These are phyloP conservation scores for Candida vaughaniae DNA, from an alignment of 805 yeast species.

Conservation along the genomic window DNA sequence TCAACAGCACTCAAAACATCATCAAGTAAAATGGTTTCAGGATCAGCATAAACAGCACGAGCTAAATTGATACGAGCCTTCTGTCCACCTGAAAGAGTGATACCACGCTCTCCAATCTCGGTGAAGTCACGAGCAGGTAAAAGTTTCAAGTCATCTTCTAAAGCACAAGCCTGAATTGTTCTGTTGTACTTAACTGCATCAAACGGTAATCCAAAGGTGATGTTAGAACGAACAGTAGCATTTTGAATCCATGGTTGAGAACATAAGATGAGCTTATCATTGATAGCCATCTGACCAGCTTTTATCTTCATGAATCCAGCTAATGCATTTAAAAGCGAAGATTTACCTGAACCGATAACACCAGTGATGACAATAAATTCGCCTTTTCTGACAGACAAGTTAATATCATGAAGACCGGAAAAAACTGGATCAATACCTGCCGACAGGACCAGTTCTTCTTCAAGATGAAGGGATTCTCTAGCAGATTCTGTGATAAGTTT, in stretches of 20 bases:
- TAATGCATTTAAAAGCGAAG: slow-evolving; percentile 39
- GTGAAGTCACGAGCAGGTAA: slow-evolving; percentile 40
- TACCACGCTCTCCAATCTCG: slow-evolving; percentile 46
- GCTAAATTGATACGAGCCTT: slow-evolving; percentile 46
- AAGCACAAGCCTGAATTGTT: slow-evolving; percentile 38
- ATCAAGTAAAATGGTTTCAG: slow-evolving; percentile 36
- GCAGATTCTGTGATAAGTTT: slow-evolving; percentile 8
- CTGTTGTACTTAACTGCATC: slow-evolving; percentile 27
- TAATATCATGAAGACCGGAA: slow-evolving; percentile 34
- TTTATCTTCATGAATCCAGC: slow-evolving; percentile 39
- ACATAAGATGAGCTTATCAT: slow-evolving; percentile 34
- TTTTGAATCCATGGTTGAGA: slow-evolving; percentile 45
- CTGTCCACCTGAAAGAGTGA: slow-evolving; percentile 46
- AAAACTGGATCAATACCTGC: slow-evolving; percentile 15
- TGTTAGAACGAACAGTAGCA: slow-evolving; percentile 40
- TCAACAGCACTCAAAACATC: slow-evolving; percentile 48
- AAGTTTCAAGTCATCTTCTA: slow-evolving; percentile 34
- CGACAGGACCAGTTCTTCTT: neutral
- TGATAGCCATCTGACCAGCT: slow-evolving; percentile 23
- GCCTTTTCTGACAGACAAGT: slow-evolving; percentile 26
- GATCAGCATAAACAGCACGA: slow-evolving; percentile 38
- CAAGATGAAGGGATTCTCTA: slow-evolving; percentile 1
- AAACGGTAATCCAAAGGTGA: slow-evolving; percentile 34
- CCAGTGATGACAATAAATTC: slow-evolving; percentile 45
- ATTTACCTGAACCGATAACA: slow-evolving; percentile 43